Evolutionary conservation across 1,284 basidiomycete species (phyloP).

Genomic region (Cutaneotrichosporon cyanovorans): DNA sequence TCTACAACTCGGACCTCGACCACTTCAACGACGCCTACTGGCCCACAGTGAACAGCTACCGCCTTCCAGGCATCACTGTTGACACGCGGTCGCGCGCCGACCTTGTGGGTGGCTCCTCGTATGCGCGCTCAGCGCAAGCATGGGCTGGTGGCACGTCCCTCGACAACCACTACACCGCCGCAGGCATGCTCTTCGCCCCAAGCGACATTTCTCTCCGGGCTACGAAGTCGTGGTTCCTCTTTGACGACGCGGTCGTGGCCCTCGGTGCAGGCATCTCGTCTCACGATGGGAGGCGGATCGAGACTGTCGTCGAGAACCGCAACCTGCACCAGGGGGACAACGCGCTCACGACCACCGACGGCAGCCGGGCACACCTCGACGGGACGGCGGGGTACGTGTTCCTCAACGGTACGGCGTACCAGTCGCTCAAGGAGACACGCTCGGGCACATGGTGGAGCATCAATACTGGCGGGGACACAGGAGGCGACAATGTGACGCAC

Average conservation of each 20-base stretch:
- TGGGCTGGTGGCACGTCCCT: background rate
- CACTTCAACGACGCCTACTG: constrained; percentile 1
- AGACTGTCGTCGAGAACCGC: constrained; percentile 1
- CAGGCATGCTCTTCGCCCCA: background rate
- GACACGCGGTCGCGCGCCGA: background rate
- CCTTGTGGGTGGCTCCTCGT: background rate
- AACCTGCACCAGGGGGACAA: background rate
- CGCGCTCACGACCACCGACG: background rate
- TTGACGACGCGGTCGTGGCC: background rate
- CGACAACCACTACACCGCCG: background rate
- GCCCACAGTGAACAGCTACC: background rate
- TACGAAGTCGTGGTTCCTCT: background rate
- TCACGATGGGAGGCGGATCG: background rate
- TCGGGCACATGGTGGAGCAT: background rate
- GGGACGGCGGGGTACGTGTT: background rate
- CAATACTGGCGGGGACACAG: background rate
- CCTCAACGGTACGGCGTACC: background rate
- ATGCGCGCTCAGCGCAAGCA: background rate
- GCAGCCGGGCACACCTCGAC: background rate
- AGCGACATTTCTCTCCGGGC: background rate
- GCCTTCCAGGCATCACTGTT: background rate
- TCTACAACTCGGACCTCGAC: background rate
- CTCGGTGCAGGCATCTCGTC: background rate
- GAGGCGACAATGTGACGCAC: background rate
- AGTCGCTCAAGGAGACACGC: background rate